Percentiles rank a stretch among this genome's conserved stretches.
Evolutionary conservation across 2,329 filamentous ascomycete species (phyloP).

Genomic region (Lasiodiplodia sp.): DNA sequence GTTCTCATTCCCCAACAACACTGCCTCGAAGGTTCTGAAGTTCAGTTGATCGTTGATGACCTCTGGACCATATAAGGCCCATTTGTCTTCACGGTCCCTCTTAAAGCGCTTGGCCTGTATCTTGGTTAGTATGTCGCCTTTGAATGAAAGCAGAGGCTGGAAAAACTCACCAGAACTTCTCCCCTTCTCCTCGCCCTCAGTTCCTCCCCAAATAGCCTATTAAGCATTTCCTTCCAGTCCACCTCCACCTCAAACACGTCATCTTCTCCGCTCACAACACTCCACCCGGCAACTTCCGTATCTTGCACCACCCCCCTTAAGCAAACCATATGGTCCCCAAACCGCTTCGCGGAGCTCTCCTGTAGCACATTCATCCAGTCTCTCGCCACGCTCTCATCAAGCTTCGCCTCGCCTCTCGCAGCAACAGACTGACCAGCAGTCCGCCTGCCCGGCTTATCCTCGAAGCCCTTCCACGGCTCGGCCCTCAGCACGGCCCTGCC

Average conservation of each 20-base stretch:
- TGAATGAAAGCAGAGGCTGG: not conserved
- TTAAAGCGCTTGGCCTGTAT: conserved; percentile 1
- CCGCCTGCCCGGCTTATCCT: not conserved
- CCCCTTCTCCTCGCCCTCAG: conserved; percentile 10
- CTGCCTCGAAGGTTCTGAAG: conserved; percentile 14
- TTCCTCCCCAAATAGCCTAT: conserved; percentile 9
- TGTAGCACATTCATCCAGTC: not conserved
- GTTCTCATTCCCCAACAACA: conserved; percentile 7
- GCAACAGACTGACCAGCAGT: not conserved
- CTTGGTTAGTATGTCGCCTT: not conserved
- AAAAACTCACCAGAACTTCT: conserved; percentile 4
- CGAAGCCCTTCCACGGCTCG: conserved; percentile 4
- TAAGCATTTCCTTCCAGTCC: conserved; percentile 2
- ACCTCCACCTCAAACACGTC: conserved; percentile 3
- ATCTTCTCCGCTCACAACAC: not conserved
- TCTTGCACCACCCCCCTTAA: conserved; percentile 19
- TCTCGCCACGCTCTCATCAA: not conserved
- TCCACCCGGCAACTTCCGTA: not conserved
- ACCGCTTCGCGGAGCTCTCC: not conserved
- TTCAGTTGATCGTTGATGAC: not conserved
- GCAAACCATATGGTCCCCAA: not conserved
- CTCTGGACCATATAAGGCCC: not conserved
- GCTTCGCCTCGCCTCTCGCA: not conserved
- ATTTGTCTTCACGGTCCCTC: conserved; percentile 3
- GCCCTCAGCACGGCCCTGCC: not conserved